Base-by-base conservation (phyloP, 2,329 filamentous ascomycete species). In the Dothistroma pini region DNA sequence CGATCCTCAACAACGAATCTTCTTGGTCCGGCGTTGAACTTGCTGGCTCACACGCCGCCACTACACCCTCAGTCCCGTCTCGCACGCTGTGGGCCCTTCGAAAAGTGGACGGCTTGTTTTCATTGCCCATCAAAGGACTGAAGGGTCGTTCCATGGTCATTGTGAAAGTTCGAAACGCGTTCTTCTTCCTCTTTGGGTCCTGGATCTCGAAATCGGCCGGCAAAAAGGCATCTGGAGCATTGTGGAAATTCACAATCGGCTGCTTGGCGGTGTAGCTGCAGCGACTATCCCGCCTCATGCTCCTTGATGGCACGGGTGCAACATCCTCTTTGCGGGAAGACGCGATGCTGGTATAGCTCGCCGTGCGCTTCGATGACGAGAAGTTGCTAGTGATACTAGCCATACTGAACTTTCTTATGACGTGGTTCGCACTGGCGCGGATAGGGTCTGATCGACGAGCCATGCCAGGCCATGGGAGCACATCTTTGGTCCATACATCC, bases 381-480 rank as follows among this genome's bases (percentile, higher is more conserved):
- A 96, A 93, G 53, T 89, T 89, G 66, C 84, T 88, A 14, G 89
- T 84, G 65, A 95, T 89, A 73, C 88, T 92, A 54, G 89, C 88
- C 70, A 91, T 88, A 75, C 90, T 96, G 64, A 97, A 83, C 73
- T 93, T 96, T 56, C 92, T 85, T 79, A 96, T 96, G 71, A 96
- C 85, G 0, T 90, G 90, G 38, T 90, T 91, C 12, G 92, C 90
- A n/a, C 89, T 91, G 47, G 85, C 85, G 55, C 89, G 83, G 52
- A 95, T 87, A 3, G 91, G 70, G 68, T 96, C 89, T 77, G 78
- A 86, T 75, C 73, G 85, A 74, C 77, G 86, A 75, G 75, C 80
- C 84, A 96, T 93, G 1, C 91, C 91, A 16, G 93, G 91, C 71
- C 89, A 95, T 0, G 92, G 91, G 48, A 97, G 77, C 19, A 86